These are phyloP conservation scores for Pyricularia pennisetigena DNA, from an alignment of 2,329 filamentous ascomycete species.

Conservation along the genomic window DNA sequence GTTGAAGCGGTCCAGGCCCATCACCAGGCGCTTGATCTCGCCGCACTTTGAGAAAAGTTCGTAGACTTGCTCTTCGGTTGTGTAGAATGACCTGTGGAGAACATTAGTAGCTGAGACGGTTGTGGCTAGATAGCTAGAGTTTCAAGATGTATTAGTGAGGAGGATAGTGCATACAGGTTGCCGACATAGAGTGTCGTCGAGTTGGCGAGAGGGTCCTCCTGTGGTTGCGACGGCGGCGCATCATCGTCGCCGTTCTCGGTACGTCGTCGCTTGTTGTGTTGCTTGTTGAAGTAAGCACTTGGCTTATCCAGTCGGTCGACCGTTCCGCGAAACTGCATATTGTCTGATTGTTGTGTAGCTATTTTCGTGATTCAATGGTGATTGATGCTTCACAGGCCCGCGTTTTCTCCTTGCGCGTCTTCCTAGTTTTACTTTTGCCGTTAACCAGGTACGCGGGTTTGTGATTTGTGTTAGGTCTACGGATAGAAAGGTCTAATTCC, in stretches of 20 bases:
- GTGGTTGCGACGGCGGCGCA: conserved; percentile 36
- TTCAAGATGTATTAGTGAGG: not conserved
- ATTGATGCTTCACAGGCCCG: not conserved
- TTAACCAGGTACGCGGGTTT: not conserved
- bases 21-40: conserved; percentile 95
- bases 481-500: not conserved
- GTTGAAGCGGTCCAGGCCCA: conserved; percentile 93
- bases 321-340: conserved; percentile 32
- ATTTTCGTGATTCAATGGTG: not conserved
- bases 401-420: not conserved
- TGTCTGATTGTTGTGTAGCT: conserved; percentile 2
- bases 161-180: conserved; percentile 60
- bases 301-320: conserved; percentile 89
- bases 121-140: not conserved
- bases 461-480: no score
- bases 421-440: not conserved
- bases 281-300: conserved; percentile 78
- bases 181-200: conserved; percentile 96
- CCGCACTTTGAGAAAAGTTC: conserved; percentile 94
- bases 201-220: conserved; percentile 73
- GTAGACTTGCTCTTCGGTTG: conserved; percentile 97
- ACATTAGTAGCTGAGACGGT: conserved; percentile 3
- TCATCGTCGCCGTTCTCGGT: conserved; percentile 44
- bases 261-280: conserved; percentile 63
- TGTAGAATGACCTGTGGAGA: conserved; percentile 73